Evolutionary conservation across 768 basidiomycete species (phyloP).

Genomic region (Tricholoma terreum): DNA sequence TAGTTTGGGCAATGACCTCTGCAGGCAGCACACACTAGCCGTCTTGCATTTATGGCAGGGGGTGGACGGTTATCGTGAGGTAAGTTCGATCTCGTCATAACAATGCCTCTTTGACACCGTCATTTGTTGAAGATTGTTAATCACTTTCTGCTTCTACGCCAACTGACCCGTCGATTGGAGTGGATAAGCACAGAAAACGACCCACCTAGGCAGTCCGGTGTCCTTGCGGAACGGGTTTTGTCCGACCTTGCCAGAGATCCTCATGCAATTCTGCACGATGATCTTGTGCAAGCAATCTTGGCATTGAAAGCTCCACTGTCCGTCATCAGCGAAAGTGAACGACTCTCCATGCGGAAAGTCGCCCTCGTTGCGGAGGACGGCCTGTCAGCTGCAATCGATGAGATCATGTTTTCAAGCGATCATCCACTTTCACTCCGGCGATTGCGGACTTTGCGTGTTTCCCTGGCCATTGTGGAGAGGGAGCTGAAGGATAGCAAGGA

Average conservation of each 20-base stretch:
- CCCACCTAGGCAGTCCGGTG: conserved; percentile 58
- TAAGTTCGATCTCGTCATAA: conserved; percentile 24
- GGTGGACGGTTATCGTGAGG: conserved; percentile 71
- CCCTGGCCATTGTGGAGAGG: conserved; percentile 52
- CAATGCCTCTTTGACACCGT: conserved; percentile 8
- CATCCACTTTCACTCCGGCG: conserved; percentile 51
- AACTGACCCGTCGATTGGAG: conserved; percentile 67
- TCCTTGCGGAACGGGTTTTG: conserved; percentile 69
- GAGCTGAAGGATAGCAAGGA: conserved; percentile 52
- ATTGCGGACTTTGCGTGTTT: conserved; percentile 60
- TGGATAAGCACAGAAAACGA: conserved; percentile 68
- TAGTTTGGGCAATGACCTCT: conserved; percentile 61
- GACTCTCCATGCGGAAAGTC: conserved; percentile 54
- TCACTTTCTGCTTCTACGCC: conserved; percentile 66
- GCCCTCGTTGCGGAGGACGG: conserved; percentile 72
- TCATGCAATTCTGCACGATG: conserved; percentile 51
- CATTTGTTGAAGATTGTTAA: conserved; percentile 58
- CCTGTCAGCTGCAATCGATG: conserved; percentile 57
- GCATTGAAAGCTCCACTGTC: conserved; percentile 57
- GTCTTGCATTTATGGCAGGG: conserved; percentile 66
- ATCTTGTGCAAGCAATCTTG: conserved; percentile 59
- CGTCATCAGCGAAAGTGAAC: conserved; percentile 59
- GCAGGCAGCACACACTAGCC: conserved; percentile 61
- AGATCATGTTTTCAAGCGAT: conserved; percentile 47
- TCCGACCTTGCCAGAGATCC: conserved; percentile 60